A percentile compares a stretch with the other conserved stretches of the same genome.
Evolutionary conservation across 129 eudicot genomes (phyloP).

Genomic region (Lonicera japonica): DNA sequence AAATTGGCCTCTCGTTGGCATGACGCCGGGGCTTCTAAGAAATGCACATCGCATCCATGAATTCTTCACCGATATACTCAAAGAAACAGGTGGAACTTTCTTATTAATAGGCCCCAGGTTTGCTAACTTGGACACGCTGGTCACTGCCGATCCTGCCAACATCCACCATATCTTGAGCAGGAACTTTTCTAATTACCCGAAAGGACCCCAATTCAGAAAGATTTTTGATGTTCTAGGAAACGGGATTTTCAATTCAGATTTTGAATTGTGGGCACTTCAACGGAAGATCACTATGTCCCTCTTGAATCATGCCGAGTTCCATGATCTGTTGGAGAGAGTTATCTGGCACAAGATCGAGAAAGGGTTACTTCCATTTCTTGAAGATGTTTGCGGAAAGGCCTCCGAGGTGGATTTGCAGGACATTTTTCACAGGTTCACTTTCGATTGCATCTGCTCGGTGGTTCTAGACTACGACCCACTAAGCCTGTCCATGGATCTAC

Average conservation of each 20-base stretch:
- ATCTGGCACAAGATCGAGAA: slow-evolving; percentile 18
- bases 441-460: slow-evolving; percentile 6
- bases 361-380: no score
- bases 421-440: slow-evolving; percentile 1
- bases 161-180: no score
- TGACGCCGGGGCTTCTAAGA: slow-evolving; percentile 15
- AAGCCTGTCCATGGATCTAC: slow-evolving; percentile 10
- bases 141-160: slow-evolving; percentile 35
- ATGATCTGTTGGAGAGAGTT: background rate
- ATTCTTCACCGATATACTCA: slow-evolving; percentile 2
- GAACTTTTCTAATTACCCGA: no score
- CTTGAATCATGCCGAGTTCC: slow-evolving; percentile 8
- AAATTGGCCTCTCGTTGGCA: slow-evolving; percentile 26
- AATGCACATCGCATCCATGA: slow-evolving; percentile 22
- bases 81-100: slow-evolving; percentile 5
- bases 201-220: slow-evolving; percentile 12
- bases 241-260: slow-evolving; percentile 16
- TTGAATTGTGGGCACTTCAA: slow-evolving; percentile 19
- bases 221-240: slow-evolving; percentile 19
- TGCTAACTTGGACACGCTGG: slow-evolving; percentile 15
- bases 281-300: slow-evolving; percentile 10
- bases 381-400: background rate
- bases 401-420: slow-evolving; percentile 10
- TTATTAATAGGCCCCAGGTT: slow-evolving; percentile 29
- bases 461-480: slow-evolving; percentile 22